phyloP scores from a whole-genome alignment of 192 early-diverging fungal genomes.

The Coemansia umbellata region DNA sequence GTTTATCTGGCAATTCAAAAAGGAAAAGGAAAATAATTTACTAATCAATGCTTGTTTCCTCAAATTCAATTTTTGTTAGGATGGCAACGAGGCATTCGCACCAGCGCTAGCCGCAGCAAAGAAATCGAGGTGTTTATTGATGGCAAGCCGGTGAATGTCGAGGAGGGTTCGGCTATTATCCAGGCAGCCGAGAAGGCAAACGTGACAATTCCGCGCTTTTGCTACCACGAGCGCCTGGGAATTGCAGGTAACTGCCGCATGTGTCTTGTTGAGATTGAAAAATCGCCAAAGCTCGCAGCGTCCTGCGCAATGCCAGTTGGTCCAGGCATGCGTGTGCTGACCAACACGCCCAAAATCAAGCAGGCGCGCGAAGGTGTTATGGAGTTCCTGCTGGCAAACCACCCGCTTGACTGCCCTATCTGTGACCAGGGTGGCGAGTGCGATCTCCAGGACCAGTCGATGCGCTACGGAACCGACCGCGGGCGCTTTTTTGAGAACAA shows the following conservation, averaged over 20 bases:
- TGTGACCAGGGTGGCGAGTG: conserved; percentile 99
- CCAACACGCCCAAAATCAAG: conserved; percentile 89
- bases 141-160: conserved; percentile 84
- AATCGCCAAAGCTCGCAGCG: conserved; percentile 91
- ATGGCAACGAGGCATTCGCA: no score
- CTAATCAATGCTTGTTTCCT: background rate
- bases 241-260: conserved; percentile 99
- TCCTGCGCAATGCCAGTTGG: conserved; percentile 97
- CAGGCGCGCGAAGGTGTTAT: conserved; percentile 93
- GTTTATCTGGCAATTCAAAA: no score
- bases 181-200: conserved; percentile 97
- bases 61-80: background rate
- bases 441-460: conserved; percentile 96
- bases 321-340: conserved; percentile 97
- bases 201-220: conserved; percentile 67
- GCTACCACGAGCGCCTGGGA: conserved; percentile 88
- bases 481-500: conserved; percentile 90
- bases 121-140: conserved; percentile 89
- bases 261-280: conserved; percentile 98
- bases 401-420: conserved; percentile 97
- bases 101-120: conserved; percentile 20
- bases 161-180: conserved; percentile 90
- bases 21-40: background rate
- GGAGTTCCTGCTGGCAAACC: conserved; percentile 95
- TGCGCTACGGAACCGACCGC: conserved; percentile 93